Percentiles rank a stretch among this genome's conserved stretches.
Evolutionary conservation across 2,329 filamentous ascomycete genomes (phyloP).

Genomic region (Claviceps digitariae): DNA sequence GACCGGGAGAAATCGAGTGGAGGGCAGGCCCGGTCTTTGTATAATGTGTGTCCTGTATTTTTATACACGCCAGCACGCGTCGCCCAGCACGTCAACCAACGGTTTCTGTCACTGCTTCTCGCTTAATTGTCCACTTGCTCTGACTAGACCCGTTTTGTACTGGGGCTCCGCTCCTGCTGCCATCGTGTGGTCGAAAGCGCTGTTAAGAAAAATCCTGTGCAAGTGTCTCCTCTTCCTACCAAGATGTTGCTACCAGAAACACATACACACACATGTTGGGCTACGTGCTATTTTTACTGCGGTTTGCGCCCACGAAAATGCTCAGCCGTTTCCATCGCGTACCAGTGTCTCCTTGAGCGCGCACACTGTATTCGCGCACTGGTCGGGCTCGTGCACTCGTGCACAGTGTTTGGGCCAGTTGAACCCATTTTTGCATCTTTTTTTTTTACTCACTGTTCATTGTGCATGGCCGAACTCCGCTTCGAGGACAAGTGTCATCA

Average conservation of each 20-base stretch:
- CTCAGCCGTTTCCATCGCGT: neutral
- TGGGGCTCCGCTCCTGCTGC: constrained; percentile 1
- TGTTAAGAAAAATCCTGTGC: neutral
- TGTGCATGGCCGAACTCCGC: neutral
- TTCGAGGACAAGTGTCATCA: neutral
- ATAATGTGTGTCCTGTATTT: constrained; percentile 31
- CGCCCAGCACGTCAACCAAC: constrained; percentile 17
- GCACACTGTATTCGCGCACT: neutral
- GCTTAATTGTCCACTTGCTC: constrained; percentile 24
- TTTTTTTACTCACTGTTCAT: neutral
- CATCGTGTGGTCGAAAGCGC: neutral
- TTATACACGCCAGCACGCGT: constrained; percentile 25
- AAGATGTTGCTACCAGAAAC: too few species aligned
- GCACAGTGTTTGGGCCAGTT: neutral
- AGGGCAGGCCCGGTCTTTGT: constrained; percentile 30
- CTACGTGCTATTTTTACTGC: neutral
- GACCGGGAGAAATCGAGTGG: constrained; percentile 25
- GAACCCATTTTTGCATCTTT: neutral
- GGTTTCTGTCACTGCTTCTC: constrained; percentile 19
- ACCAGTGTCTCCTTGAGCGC: neutral
- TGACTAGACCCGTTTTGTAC: constrained; percentile 16
- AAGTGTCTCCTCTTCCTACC: too few species aligned
- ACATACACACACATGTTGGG: too few species aligned
- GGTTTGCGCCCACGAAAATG: neutral
- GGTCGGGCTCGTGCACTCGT: neutral